phyloP scores from a whole-genome alignment of 2,329 filamentous ascomycete genomes.

The Helminthosporium solani region DNA sequence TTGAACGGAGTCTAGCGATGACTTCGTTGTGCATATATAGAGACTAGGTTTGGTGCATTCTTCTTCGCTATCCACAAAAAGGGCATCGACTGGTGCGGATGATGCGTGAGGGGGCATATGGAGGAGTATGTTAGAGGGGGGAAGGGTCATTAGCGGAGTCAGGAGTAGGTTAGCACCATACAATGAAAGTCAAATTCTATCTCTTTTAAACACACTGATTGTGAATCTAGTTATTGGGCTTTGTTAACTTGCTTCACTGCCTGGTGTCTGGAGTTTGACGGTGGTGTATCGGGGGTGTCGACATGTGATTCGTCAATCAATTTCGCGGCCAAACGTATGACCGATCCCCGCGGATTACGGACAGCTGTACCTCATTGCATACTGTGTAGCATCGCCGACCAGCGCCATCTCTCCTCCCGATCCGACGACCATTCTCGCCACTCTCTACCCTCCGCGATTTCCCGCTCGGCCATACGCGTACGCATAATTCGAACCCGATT shows the following conservation, averaged over 20 bases:
- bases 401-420: not conserved
- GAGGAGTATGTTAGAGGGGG: not conserved
- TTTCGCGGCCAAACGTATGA: slow-evolving; percentile 1
- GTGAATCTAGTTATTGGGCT: too few species aligned
- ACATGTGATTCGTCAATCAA: slow-evolving; percentile 1
- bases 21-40: slow-evolving; percentile 16
- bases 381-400: not conserved
- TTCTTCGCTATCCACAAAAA: not conserved
- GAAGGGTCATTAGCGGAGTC: not conserved
- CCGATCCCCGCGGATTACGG: not conserved
- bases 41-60: slow-evolving; percentile 1
- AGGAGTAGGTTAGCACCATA: slow-evolving; percentile 1
- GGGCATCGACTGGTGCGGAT: not conserved
- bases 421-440: not conserved
- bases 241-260: too few species aligned
- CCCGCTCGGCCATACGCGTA: slow-evolving; percentile 4
- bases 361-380: slow-evolving; percentile 1
- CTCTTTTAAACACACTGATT: too few species aligned
- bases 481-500: slow-evolving; percentile 13
- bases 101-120: not conserved
- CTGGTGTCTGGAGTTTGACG: too few species aligned
- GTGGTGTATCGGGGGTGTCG: not conserved
- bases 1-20: not conserved
- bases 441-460: not conserved
- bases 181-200: not conserved